phyloP scores from a whole-genome alignment of 2,329 filamentous ascomycete genomes.

The Lasiodiplodia sp. region DNA sequence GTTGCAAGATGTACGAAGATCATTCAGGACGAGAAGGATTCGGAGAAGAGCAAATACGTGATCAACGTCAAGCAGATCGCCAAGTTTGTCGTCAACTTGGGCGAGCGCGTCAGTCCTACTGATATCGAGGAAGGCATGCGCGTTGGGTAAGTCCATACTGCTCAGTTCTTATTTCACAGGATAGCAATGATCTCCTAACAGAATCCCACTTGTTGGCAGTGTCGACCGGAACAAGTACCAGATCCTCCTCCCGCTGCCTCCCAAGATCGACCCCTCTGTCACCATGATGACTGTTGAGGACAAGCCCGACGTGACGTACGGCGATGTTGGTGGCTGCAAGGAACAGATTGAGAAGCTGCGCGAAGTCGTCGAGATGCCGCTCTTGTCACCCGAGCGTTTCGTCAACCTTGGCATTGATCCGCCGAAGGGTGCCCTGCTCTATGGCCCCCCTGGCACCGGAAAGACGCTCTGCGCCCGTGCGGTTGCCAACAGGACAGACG shows the following conservation, averaged over 20 bases:
- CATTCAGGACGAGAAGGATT: conserved; percentile 93
- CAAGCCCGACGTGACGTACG: conserved; percentile 98
- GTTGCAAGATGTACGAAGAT: conserved; percentile 99
- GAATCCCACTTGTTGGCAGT: conserved; percentile 45
- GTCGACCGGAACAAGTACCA: conserved; percentile 99
- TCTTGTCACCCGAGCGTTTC: conserved; percentile 95
- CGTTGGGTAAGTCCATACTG: conserved; percentile 70
- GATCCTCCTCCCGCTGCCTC: conserved; percentile 92
- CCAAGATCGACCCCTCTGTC: conserved; percentile 98
- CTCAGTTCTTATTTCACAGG: background rate
- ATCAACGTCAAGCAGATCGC: conserved; percentile 99
- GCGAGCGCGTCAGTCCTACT: conserved; percentile 94
- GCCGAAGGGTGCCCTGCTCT: conserved; percentile 94
- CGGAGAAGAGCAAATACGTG: conserved; percentile 99
- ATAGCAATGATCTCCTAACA: conserved; percentile 15
- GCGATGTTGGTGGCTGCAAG: conserved; percentile 98
- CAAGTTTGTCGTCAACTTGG: conserved; percentile 98
- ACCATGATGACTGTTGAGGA: conserved; percentile 99
- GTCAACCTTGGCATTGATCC: conserved; percentile 99
- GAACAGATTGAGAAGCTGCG: conserved; percentile 99
- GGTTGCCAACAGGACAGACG: conserved; percentile 96
- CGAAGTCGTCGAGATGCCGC: conserved; percentile 98
- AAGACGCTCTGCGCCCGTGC: conserved; percentile 98
- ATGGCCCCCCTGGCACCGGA: conserved; percentile 96
- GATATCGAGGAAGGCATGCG: conserved; percentile 99